Conservation (phyloP, 225 moss, liverwort and hornwort genomes). For the Pseudisothecium myosuroides region DNA sequence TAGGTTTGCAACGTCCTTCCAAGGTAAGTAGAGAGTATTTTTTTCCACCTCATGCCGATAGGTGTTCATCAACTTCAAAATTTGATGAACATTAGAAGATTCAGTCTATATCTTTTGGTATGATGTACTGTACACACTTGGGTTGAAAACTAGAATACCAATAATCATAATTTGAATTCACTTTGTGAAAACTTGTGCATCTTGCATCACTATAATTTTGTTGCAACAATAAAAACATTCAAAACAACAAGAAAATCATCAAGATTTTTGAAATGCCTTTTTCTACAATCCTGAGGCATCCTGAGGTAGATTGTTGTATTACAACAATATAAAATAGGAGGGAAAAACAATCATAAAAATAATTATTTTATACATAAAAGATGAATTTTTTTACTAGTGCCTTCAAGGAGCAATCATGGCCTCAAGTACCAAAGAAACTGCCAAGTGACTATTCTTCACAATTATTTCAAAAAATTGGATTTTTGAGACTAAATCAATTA, state of each 20-base stretch:
- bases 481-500: not conserved
- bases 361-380: not conserved
- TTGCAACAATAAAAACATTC: not conserved
- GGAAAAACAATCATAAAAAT: not conserved
- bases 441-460: not conserved
- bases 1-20: accelerated
- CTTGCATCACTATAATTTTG: not conserved
- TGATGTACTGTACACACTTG: not conserved
- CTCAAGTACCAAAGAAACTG: not conserved
- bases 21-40: not conserved
- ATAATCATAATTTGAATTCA: not conserved
- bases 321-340: not conserved
- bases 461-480: not conserved
- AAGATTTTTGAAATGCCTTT: not conserved
- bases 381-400: not conserved
- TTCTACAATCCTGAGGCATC: not conserved
- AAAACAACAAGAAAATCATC: not conserved
- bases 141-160: not conserved
- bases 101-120: not conserved
- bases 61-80: not conserved
- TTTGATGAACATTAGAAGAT: not conserved
- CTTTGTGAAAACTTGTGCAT: not conserved
- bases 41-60: not conserved
- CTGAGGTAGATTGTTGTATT: not conserved
- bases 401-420: not conserved